Evolutionary conservation across 2,329 filamentous ascomycete genomes (phyloP), one percentile per base, ranked within the genome.

Genomic region (Diaporthe nobilis): DNA sequence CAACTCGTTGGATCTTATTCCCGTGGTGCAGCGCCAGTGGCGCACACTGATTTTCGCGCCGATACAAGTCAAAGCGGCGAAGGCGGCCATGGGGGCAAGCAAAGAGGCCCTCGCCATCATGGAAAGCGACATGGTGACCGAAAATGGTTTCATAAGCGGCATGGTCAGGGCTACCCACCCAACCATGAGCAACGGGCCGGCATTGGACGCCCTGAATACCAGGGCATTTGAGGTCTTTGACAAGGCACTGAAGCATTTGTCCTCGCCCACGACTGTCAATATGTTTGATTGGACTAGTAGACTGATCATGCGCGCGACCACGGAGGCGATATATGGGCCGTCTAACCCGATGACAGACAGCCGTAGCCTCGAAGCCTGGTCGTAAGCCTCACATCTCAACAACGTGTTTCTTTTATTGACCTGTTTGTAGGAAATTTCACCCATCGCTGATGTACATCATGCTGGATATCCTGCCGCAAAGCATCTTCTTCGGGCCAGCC

Each of bases 1-100:
- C 57, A 72, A 75, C 25, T 72, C 57, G 1, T 31, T 75, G 22
- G 17, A 65, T 39, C 0, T 93, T 91, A 78, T 94, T 94, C 80
- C 86, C 94, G 22, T 55, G 17, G 67, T 75, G 9, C 73, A 75
- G 15, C 55, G 73, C 22, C 67, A 75, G 17, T 75, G 67, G 67
- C 57, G 67, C 15, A 72, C 37, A 3, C 12, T 75, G 25, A 37
- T 72, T 1, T 75, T 65, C 10, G 65, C 73, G 3, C 65, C 67
- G 25, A 75, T 72, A 3, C 47, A 53, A 17, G 39, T 72, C 10
- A 65, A 72, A 22, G 73, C 73, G 2, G 67, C 67, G 25, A 39
- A 77, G 12, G 67, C 55, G 8, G 75, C 72, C 13, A 77, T 79
- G 76, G 78, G 74, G 2, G 71, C 70, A 4, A 77, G 78, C 61